Evolutionary conservation across 495 filamentous ascomycete genomes (phyloP).

Genomic region (Podospora sp.): DNA sequence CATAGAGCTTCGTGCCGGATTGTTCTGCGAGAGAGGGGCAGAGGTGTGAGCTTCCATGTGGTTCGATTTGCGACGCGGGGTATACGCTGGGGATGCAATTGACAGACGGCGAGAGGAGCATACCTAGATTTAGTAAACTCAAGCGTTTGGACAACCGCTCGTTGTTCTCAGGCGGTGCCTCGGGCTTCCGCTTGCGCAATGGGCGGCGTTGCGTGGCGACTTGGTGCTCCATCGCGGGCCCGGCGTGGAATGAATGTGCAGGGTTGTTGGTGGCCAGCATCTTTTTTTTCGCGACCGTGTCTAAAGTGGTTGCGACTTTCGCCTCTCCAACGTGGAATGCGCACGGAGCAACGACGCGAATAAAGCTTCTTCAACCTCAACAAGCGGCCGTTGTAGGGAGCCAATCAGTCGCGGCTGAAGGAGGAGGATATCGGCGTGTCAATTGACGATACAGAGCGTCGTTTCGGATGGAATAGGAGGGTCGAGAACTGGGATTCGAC

Average conservation of each 20-base stretch:
- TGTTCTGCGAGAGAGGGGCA: constrained; percentile 43
- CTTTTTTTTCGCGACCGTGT: constrained; percentile 13
- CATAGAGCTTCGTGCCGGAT: constrained; percentile 58
- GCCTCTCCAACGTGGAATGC: constrained; percentile 8
- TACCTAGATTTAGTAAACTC: constrained; percentile 80
- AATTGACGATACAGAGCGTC: not conserved
- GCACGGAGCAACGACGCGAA: constrained; percentile 3
- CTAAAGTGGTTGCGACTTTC: constrained; percentile 5
- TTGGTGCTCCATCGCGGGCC: constrained; percentile 12
- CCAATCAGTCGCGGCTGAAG: not conserved
- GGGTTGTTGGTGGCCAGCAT: constrained; percentile 21
- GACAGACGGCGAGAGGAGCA: constrained; percentile 30
- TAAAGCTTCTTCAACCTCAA: not conserved
- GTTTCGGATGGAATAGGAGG: constrained; percentile 9
- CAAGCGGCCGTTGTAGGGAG: not conserved
- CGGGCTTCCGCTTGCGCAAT: constrained; percentile 55
- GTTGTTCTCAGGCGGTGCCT: constrained; percentile 48
- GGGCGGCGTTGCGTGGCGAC: constrained; percentile 11
- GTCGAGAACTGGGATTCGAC: constrained; percentile 8
- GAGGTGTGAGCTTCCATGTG: constrained; percentile 23
- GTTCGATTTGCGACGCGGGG: constrained; percentile 6
- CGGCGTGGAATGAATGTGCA: constrained; percentile 8
- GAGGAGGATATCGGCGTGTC: not conserved
- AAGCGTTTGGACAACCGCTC: constrained; percentile 76
- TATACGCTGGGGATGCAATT: constrained; percentile 10